Percentiles rank a stretch among this genome's conserved stretches.
Evolutionary conservation across 2,329 filamentous ascomycete species (phyloP).

Genomic region (Cercospora canescens): DNA sequence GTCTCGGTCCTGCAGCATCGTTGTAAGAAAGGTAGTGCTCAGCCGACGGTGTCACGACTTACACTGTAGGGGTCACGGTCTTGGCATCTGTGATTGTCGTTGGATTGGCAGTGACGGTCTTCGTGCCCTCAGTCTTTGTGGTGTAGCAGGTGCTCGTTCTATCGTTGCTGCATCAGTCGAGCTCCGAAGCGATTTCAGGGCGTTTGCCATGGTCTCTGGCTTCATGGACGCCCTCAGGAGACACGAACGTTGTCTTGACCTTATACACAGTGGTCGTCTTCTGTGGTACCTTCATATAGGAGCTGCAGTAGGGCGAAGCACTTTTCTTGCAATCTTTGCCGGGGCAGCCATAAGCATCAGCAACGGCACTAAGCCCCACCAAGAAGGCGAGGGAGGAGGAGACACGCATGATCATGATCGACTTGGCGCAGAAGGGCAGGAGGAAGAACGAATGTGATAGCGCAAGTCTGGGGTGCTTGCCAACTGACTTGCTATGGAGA

Average conservation of each 20-base stretch:
- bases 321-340: constrained; percentile 6
- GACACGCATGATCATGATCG: not conserved
- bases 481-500: not conserved
- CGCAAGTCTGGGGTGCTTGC: not conserved
- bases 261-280: not conserved
- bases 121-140: not conserved
- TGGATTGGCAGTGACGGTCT: not conserved
- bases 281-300: constrained; percentile 3
- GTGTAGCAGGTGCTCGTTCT: not conserved
- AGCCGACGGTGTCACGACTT: not conserved
- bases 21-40: not conserved
- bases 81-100: not conserved
- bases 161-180: not conserved
- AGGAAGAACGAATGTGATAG: not conserved
- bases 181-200: not conserved
- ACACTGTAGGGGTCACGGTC: not conserved
- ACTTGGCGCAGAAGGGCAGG: not conserved
- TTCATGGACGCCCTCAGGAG: no score
- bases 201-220: no score
- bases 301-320: constrained; percentile 6
- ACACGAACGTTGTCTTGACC: not conserved
- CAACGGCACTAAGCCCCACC: not conserved
- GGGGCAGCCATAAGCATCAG: constrained; percentile 7
- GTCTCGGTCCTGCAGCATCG: not conserved
- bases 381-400: not conserved